Base-by-base conservation (phyloP, 257 asterid species). In the Mentha longifolia region DNA sequence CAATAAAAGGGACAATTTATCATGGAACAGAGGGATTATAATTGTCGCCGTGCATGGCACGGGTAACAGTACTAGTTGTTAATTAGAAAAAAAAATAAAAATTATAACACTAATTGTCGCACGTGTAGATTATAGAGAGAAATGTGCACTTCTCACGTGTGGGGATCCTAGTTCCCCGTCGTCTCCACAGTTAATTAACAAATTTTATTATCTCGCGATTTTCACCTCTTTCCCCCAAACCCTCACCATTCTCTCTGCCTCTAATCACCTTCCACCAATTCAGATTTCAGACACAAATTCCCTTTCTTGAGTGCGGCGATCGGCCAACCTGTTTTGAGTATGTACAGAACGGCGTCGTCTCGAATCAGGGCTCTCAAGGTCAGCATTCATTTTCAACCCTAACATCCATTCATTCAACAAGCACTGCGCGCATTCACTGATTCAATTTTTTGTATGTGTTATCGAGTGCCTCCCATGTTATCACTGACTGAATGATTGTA, bases 291-390 rank as follows among this genome's bases (percentile, higher is more conserved):
- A 22, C 54, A 16, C 62, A 17, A 69, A 35, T 54, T 35, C 50
- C 33, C 67, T 15, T 22, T 22, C 4, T 54, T 8, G 61, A 37
- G 50, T 42, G 70, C 46, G 33, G 54, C 72, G 52, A 57, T 65
- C 65, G 58, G 17, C 56, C 73, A 54, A 46, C 78, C 71, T 2
- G 41, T 65, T 30, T 25, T 35, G 55, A 78, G 59, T 80, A 91
- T 91, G 97, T 82, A 88, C 58, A 86, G 94, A 76, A 52, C 85
- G 22, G 84, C 94, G 33, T 80, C 93, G 55, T 87, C 86, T 64
- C 86, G 92, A 64, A 71, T 88, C 45, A 73, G 92, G 74, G 85
- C 76, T 62, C 86, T 88, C 79, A 91, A 91, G 94, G 97, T 88
- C 50, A 10, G 73, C 63, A 28, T 37, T 45, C 45, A 13, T 62